Conservation (phyloP, 2,329 filamentous ascomycete genomes). For the Aureobasidium sp. region DNA sequence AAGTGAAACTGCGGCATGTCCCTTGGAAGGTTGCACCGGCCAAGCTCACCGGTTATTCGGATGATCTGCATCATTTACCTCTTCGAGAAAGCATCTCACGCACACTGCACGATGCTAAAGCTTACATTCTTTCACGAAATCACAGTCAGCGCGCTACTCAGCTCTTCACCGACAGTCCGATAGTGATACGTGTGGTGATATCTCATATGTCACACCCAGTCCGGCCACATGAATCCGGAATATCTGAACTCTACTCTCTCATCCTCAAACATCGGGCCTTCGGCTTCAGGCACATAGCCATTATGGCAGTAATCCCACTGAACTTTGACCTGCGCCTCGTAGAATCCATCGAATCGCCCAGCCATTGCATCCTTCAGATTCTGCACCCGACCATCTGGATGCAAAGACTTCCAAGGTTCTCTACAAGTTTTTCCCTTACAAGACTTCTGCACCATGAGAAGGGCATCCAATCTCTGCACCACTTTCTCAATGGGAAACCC, state of each 20-base stretch:
- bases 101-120: too few relatives aligned
- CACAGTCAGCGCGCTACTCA: too few relatives aligned
- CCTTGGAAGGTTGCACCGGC: too few relatives aligned
- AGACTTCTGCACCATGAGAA: slow-evolving; percentile 26
- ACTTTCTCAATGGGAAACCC: neutral
- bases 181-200: neutral
- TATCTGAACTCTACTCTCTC: neutral
- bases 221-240: neutral
- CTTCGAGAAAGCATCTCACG: too few relatives aligned
- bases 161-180: neutral
- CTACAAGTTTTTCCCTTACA: slow-evolving; percentile 24
- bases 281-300: slow-evolving; percentile 11
- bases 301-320: slow-evolving; percentile 26
- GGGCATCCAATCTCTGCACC: slow-evolving; percentile 21
- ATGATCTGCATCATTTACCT: too few relatives aligned
- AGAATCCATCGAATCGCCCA: slow-evolving; percentile 23
- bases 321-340: slow-evolving; percentile 31
- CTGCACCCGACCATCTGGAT: slow-evolving; percentile 21
- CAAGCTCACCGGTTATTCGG: too few relatives aligned
- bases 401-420: slow-evolving; percentile 24
- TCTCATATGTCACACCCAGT: neutral
- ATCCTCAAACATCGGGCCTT: slow-evolving; percentile 7
- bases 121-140: too few relatives aligned
- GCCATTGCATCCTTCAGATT: slow-evolving; percentile 21
- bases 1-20: too few relatives aligned